A percentile compares a stretch with the other conserved stretches of the same genome.
Evolutionary conservation across 1,284 basidiomycete species (phyloP).

Genomic region (Trichosporon inkin): DNA sequence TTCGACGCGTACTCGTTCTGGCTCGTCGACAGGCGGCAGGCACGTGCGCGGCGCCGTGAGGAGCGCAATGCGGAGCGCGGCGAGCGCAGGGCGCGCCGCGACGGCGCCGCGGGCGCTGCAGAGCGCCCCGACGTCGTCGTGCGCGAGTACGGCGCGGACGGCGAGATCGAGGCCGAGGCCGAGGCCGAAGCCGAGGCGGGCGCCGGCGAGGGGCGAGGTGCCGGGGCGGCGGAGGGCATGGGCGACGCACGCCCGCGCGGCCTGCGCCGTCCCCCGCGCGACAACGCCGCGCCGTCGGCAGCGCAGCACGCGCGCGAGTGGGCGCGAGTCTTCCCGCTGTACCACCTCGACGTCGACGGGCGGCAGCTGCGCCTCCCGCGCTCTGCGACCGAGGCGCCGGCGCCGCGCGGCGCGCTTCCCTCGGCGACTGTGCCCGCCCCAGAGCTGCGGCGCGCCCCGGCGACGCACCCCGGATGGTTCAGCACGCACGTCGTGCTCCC

Average conservation of each 20-base stretch:
- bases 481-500: conserved; percentile 40
- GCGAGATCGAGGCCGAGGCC: background rate
- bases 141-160: conserved; percentile 1
- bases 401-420: background rate
- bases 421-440: background rate
- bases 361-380: conserved; percentile 29
- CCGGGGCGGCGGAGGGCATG: background rate
- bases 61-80: background rate
- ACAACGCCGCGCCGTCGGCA: background rate
- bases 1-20: conserved; percentile 29
- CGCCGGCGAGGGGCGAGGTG: background rate
- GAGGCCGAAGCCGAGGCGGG: background rate
- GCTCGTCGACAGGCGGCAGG: conserved; percentile 4
- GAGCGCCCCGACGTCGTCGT: background rate
- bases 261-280: background rate
- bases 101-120: background rate
- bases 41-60: background rate
- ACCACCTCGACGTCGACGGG: conserved; percentile 32
- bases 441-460: conserved; percentile 10
- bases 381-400: conserved; percentile 13
- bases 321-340: conserved; percentile 11
- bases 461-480: conserved; percentile 12
- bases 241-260: background rate
- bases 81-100: background rate
- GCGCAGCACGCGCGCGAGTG: background rate